Evolutionary conservation across 768 basidiomycete genomes (phyloP).

Genomic region (Boletus insuetus): DNA sequence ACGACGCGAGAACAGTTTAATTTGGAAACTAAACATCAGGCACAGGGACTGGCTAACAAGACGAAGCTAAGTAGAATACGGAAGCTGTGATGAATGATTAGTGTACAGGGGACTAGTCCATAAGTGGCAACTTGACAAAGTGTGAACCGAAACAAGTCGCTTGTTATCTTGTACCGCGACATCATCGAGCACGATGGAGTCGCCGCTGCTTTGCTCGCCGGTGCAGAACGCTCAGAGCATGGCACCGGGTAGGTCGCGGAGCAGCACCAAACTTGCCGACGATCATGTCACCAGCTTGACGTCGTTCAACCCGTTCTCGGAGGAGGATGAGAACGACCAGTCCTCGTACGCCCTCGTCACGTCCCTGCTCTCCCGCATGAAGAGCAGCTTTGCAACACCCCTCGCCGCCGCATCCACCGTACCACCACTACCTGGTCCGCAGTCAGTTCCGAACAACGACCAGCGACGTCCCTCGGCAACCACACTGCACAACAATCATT

Average conservation of each 20-base stretch:
- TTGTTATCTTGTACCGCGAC: constrained; percentile 1
- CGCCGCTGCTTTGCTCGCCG: constrained; percentile 29
- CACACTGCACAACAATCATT: constrained; percentile 41
- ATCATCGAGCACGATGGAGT: constrained; percentile 31
- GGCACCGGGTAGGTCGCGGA: constrained; percentile 57
- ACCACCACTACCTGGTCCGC: constrained; percentile 29
- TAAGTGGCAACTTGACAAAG: constrained; percentile 6
- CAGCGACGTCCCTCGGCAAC: constrained; percentile 59
- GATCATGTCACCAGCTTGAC: constrained; percentile 77
- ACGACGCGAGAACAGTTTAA: constrained; percentile 59
- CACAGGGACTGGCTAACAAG: constrained; percentile 43
- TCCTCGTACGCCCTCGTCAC: constrained; percentile 83
- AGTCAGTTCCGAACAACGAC: constrained; percentile 38
- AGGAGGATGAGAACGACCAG: constrained; percentile 88
- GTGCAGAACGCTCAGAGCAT: constrained; percentile 34
- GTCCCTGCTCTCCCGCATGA: constrained; percentile 77
- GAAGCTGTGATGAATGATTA: constrained; percentile 15
- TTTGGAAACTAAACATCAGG: constrained; percentile 61
- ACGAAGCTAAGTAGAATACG: constrained; percentile 31
- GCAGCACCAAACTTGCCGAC: constrained; percentile 52
- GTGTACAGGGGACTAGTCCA: constrained; percentile 4
- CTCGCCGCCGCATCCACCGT: constrained; percentile 49
- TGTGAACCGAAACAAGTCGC: constrained; percentile 6
- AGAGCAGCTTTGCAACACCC: constrained; percentile 72
- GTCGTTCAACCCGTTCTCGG: constrained; percentile 89